These are phyloP conservation scores for Malus hybrid DNA, from an alignment of 331 rosid species.

Conservation along the genomic window DNA sequence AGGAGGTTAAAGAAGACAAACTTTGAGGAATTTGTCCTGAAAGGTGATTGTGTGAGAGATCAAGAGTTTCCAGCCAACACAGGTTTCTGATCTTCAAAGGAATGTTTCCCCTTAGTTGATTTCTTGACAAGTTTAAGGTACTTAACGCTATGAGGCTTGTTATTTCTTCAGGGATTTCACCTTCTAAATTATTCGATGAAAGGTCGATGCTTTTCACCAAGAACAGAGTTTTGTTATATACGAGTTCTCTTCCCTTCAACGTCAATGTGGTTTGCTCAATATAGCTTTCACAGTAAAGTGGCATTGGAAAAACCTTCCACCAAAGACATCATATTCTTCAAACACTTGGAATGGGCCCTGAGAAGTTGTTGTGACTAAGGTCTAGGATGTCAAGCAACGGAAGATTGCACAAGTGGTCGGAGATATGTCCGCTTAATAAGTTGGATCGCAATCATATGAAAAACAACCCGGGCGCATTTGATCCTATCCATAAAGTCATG, in stretches of 20 bases:
- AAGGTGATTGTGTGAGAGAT: no score
- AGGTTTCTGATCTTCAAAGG: not conserved
- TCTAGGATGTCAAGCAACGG: not conserved
- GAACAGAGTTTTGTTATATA: not conserved
- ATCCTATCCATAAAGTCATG: slow-evolving; percentile 22
- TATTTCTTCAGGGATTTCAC: slow-evolving; percentile 17
- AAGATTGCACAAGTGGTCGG: not conserved
- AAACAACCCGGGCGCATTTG: fast-evolving
- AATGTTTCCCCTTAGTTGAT: not conserved
- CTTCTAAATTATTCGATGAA: slow-evolving; percentile 13
- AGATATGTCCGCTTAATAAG: not conserved
- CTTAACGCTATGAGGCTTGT: not conserved
- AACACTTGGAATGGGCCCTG: not conserved
- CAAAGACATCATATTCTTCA: not conserved
- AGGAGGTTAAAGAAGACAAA: no score
- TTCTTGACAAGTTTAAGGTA: slow-evolving; percentile 23
- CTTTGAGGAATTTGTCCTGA: no score
- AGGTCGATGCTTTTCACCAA: not conserved
- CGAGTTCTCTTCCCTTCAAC: slow-evolving; percentile 6
- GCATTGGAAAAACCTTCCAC: not conserved
- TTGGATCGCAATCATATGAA: not conserved
- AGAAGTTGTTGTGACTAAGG: not conserved
- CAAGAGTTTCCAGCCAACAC: no score
- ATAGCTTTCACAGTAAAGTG: not conserved
- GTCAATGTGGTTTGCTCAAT: not conserved